Conservation (phyloP, 768 basidiomycete genomes). For the Phallus indusiatus region DNA sequence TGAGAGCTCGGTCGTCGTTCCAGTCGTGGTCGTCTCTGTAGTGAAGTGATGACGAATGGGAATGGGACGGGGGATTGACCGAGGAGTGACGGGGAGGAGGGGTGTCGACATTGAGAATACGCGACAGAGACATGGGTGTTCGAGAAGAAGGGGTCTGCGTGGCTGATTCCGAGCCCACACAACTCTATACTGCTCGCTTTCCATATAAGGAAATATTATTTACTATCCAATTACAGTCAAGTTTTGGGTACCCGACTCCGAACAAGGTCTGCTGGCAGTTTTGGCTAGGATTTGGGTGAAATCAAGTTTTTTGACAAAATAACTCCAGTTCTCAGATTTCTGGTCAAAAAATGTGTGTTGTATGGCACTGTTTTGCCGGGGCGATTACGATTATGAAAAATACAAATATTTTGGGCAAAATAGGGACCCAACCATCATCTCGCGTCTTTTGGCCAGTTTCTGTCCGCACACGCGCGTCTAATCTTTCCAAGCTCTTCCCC, state of each 20-base stretch:
- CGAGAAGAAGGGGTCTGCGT: slow-evolving; percentile 5
- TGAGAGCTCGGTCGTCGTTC: background rate
- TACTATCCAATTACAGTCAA: background rate
- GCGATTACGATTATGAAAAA: too few relatives aligned
- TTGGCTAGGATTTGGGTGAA: too few relatives aligned
- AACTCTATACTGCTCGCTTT: slow-evolving; percentile 3
- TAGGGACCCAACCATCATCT: background rate
- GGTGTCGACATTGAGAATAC: slow-evolving; percentile 9
- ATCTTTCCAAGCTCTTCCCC: background rate
- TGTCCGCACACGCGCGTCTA: background rate
- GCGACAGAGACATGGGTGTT: slow-evolving; percentile 5
- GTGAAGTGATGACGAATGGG: background rate
- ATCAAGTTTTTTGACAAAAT: too few relatives aligned
- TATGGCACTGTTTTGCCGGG: too few relatives aligned
- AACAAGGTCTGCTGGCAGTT: too few relatives aligned
- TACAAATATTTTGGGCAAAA: background rate
- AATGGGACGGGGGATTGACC: background rate
- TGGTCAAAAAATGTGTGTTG: too few relatives aligned
- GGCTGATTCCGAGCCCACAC: slow-evolving; percentile 7
- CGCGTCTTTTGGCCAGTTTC: background rate
- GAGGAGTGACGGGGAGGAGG: background rate
- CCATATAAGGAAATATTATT: slow-evolving; percentile 12
- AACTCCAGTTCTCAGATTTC: too few relatives aligned
- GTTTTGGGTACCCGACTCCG: too few relatives aligned
- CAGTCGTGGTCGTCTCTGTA: slow-evolving; percentile 1